These are phyloP conservation scores for Neospora caninum DNA, from an alignment of 169 alveolate species.

Conservation along the genomic window DNA sequence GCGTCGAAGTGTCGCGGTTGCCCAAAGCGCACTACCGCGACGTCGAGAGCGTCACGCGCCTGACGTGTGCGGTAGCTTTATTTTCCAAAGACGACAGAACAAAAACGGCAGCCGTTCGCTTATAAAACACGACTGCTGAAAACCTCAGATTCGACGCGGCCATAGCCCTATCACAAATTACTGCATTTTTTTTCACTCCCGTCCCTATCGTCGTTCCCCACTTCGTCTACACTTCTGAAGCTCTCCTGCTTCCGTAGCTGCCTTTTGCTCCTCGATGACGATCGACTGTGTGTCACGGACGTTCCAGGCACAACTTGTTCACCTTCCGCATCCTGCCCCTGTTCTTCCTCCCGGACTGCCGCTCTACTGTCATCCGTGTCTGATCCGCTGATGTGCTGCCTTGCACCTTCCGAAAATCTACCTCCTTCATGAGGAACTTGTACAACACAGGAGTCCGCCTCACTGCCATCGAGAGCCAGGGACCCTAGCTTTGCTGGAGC, in stretches of 20 bases:
- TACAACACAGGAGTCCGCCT: too few relatives aligned
- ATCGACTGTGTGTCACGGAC: neutral
- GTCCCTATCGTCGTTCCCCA: neutral
- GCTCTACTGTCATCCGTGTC: neutral
- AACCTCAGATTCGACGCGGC: neutral
- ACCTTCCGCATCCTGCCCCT: neutral
- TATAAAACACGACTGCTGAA: neutral
- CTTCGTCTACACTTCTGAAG: neutral
- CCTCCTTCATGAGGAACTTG: too few relatives aligned
- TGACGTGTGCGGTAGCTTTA: too few relatives aligned
- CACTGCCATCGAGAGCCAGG: too few relatives aligned
- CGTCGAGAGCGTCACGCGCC: too few relatives aligned
- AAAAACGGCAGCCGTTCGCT: neutral
- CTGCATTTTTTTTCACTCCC: neutral
- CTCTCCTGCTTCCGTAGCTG: constrained; percentile 10
- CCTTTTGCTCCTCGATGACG: neutral
- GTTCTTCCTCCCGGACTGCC: neutral
- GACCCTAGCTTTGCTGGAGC: too few relatives aligned
- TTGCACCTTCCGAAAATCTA: neutral
- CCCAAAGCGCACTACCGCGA: too few relatives aligned
- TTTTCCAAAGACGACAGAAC: too few relatives aligned
- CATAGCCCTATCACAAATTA: neutral
- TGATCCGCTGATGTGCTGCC: neutral
- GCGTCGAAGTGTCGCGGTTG: too few relatives aligned
- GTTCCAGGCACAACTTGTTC: neutral